phyloP scores from a whole-genome alignment of 1,284 basidiomycete genomes.

The Schizophyllum commune region DNA sequence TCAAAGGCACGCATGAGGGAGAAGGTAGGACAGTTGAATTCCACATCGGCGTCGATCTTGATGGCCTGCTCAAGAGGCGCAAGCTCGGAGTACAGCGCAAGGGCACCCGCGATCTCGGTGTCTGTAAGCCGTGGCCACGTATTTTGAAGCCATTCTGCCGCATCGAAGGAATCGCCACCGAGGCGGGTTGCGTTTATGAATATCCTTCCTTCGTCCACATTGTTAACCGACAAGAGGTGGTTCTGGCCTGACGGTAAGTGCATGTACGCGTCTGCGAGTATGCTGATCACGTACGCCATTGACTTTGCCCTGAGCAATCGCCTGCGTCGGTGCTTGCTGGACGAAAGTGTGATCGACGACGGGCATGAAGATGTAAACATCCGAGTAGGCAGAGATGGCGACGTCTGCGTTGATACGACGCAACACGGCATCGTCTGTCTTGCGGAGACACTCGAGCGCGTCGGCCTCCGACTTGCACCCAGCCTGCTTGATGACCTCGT shows the following conservation, averaged over 20 bases:
- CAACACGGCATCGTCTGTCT: not conserved
- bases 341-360: constrained; percentile 34
- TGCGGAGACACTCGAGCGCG: not conserved
- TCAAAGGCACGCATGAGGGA: not conserved
- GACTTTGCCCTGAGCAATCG: constrained; percentile 25
- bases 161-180: not conserved
- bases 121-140: too few relatives aligned
- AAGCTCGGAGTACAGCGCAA: too few relatives aligned
- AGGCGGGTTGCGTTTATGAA: constrained; percentile 16
- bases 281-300: constrained; percentile 28
- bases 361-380: not conserved
- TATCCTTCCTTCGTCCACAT: constrained; percentile 20
- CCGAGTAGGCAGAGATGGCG: not conserved
- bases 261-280: not conserved
- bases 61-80: not conserved
- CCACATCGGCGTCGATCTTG: not conserved
- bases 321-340: constrained; percentile 29
- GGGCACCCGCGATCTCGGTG: too few relatives aligned
- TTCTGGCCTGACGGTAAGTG: not conserved
- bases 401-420: not conserved
- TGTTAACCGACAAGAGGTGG: constrained; percentile 16
- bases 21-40: not conserved
- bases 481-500: too few relatives aligned
- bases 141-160: too few relatives aligned
- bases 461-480: too few relatives aligned